phyloP scores from a whole-genome alignment of 2,329 filamentous ascomycete genomes.

The Pyrenophora seminiperda region DNA sequence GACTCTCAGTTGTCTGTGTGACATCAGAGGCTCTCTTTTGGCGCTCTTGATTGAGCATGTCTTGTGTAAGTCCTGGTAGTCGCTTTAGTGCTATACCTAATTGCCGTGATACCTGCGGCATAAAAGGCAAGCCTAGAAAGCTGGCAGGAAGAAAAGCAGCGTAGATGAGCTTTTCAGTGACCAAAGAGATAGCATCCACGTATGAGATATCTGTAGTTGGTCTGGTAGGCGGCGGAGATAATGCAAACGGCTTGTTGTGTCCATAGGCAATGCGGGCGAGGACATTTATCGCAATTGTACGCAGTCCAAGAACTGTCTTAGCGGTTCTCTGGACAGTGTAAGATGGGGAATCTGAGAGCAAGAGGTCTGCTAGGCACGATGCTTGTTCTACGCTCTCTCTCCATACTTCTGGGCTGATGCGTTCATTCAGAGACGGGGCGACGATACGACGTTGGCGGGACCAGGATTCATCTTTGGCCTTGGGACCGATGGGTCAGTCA shows the following conservation, averaged over 20 bases:
- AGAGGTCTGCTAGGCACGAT: slow-evolving; percentile 2
- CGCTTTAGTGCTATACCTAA: not conserved
- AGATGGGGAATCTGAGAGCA: not conserved
- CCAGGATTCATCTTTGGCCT: slow-evolving; percentile 14
- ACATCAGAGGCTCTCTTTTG: not conserved
- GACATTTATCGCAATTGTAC: slow-evolving; percentile 9
- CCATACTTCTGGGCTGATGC: slow-evolving; percentile 18
- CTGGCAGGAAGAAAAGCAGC: slow-evolving; percentile 7
- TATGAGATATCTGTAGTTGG: not conserved
- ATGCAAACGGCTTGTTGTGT: slow-evolving; percentile 1
- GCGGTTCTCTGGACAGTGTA: not conserved
- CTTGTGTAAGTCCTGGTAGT: not conserved
- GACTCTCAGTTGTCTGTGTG: not conserved
- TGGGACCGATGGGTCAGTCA: not conserved
- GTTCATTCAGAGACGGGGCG: slow-evolving; percentile 16
- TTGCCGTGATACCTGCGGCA: slow-evolving; percentile 2
- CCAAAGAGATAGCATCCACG: not conserved
- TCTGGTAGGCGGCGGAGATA: not conserved
- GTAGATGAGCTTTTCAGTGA: not conserved
- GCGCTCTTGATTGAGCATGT: slow-evolving; percentile 2
- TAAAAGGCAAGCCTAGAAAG: slow-evolving; percentile 3
- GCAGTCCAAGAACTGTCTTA: slow-evolving; percentile 5
- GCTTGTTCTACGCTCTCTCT: slow-evolving; percentile 11
- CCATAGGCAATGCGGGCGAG: slow-evolving; percentile 9
- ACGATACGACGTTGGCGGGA: slow-evolving; percentile 18